Base-by-base conservation (phyloP, 2,329 filamentous ascomycete species). In the Penicillium sp. region DNA sequence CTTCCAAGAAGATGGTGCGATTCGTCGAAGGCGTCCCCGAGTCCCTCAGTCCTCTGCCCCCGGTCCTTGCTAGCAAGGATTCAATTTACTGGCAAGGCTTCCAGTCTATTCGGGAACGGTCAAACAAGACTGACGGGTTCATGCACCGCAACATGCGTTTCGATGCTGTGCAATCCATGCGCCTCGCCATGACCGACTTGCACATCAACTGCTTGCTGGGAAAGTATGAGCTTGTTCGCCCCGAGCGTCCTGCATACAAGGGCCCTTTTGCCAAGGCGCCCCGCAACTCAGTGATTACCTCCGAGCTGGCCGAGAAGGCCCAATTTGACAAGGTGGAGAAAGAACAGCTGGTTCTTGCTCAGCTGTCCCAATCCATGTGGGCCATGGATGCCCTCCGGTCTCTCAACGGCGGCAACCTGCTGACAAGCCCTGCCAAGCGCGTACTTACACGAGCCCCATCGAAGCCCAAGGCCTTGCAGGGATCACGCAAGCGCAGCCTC, bases 11-110 rank as follows among this genome's bases (percentile, higher is more conserved):
- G 47, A 67, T 67, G 11, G 69, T 72, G 20, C 67, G 67, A 11
- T 70, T 73, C 45, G 63, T 65, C 3, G 71, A 75, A 34, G 61
- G 63, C 5, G 60, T 74, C 18, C 66, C 73, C 3, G 67, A 74
- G 77, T 52, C 75, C 74, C 39, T 74, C 72, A 64, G 76, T 70
- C 57, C 70, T 42, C 54, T 55, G 16, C 75, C 78, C 37, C 66
- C 68, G 32, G 56, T 60, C 32, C 60, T 66, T 76, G 81, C 53
- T 77, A 81, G 74, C 74, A 86, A 83, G 68, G 89, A 94, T 67
- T 87, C 88, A 4, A 89, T 92, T 5, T 97, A 96, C 74, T 93
- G 92, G 76, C 88, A 89, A 59, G 91, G 91, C 10, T 97, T 96
- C 72, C 86, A 91, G 64, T 86, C 88, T 68, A 83, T 90, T 63